A percentile compares a stretch with the other conserved stretches of the same genome.
phyloP scores from a whole-genome alignment of 345 rosid species.

The Salix viminalis region DNA sequence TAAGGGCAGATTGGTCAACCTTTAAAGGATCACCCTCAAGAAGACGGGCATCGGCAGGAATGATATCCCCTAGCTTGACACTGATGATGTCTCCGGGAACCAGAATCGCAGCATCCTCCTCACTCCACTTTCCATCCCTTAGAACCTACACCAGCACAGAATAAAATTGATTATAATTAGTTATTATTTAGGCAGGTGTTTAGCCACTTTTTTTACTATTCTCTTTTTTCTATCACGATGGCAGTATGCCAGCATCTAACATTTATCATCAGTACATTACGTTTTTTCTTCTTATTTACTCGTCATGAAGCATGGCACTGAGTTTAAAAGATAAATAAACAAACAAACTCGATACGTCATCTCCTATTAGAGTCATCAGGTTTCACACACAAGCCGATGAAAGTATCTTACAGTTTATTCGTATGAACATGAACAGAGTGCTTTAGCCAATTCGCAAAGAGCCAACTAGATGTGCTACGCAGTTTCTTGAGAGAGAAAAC shows the following conservation, averaged over 20 bases:
- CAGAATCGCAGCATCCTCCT: conserved; percentile 26
- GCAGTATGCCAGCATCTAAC: neutral
- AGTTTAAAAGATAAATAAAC: too few relatives aligned
- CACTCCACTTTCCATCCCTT: conserved; percentile 23
- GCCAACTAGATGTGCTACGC: neutral
- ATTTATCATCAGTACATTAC: neutral
- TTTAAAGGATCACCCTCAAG: conserved; percentile 28
- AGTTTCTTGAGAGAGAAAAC: neutral
- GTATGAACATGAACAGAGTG: neutral
- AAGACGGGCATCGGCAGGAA: conserved; percentile 32
- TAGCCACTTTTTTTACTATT: neutral
- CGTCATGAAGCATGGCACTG: neutral
- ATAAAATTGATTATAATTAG: neutral
- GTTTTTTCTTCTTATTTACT: neutral
- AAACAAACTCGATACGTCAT: too few relatives aligned
- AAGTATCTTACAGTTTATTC: neutral
- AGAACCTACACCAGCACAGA: conserved; percentile 11
- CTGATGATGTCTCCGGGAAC: conserved; percentile 29
- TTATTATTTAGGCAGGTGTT: neutral
- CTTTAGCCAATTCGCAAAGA: neutral
- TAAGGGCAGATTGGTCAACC: conserved; percentile 22
- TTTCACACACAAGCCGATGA: neutral
- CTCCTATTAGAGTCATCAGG: neutral
- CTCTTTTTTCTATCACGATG: neutral
- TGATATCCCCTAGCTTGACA: conserved; percentile 23